phyloP scores from a whole-genome alignment of 2,329 filamentous ascomycete genomes.

The Clarireedia sp. region DNA sequence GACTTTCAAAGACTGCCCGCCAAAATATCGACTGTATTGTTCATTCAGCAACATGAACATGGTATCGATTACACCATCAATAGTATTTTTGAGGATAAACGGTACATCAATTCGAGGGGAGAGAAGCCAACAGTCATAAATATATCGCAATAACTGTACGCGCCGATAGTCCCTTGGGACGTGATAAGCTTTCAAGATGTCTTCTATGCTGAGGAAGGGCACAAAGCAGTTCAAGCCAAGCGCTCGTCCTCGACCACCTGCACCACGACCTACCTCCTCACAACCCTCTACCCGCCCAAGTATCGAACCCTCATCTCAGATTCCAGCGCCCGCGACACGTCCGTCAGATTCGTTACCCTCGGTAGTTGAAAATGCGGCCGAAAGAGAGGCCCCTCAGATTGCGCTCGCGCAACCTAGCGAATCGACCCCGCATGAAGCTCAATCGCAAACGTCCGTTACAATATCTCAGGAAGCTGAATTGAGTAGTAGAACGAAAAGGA shows the following conservation, averaged over 20 bases:
- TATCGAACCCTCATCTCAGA: conserved; percentile 32
- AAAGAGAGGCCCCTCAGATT: neutral
- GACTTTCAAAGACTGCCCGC: neutral
- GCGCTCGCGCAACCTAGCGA: neutral
- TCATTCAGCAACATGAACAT: neutral
- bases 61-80: neutral
- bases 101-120: no score
- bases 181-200: conserved; percentile 7
- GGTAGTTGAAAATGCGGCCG: neutral
- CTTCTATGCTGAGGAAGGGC: conserved; percentile 10
- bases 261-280: conserved; percentile 35
- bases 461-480: neutral
- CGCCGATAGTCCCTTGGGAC: neutral
- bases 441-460: neutral
- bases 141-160: no score
- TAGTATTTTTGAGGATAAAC: neutral
- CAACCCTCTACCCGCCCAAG: conserved; percentile 34
- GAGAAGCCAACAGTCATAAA: no score
- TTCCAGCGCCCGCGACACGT: conserved; percentile 20
- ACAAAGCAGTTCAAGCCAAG: conserved; percentile 53
- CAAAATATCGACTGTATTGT: neutral
- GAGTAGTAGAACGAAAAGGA: neutral
- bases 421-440: conserved; percentile 1
- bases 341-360: neutral
- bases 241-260: conserved; percentile 46